Conservation (phyloP, 2,329 filamentous ascomycete genomes). For the Pezicula radicicola region DNA sequence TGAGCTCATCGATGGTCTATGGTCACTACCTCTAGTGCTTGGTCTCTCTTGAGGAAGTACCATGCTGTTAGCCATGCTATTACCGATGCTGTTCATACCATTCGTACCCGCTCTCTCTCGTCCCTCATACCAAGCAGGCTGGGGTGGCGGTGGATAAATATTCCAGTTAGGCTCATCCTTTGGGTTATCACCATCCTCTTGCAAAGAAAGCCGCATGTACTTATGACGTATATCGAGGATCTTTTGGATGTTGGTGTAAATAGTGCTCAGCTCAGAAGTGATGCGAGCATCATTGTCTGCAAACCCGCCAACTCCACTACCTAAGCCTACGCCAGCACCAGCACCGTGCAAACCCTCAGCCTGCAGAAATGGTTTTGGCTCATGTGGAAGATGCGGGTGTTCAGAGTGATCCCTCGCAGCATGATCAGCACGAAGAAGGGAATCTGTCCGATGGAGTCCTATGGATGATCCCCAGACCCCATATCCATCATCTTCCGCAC, state of each 20-base stretch:
- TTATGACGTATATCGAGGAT: slow-evolving; percentile 85
- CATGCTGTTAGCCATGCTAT: slow-evolving; percentile 37
- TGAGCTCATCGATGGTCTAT: slow-evolving; percentile 15
- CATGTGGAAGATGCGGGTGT: slow-evolving; percentile 50
- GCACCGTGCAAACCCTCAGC: slow-evolving; percentile 55
- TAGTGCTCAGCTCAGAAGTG: slow-evolving; percentile 77
- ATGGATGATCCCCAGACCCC: slow-evolving; percentile 8
- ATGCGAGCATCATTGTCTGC: slow-evolving; percentile 75
- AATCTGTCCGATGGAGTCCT: slow-evolving; percentile 16
- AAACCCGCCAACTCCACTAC: slow-evolving; percentile 58
- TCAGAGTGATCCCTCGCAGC: slow-evolving; percentile 38
- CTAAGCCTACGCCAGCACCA: slow-evolving; percentile 57
- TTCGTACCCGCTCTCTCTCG: slow-evolving; percentile 15
- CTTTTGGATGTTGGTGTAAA: slow-evolving; percentile 87
- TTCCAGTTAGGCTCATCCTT: slow-evolving; percentile 80
- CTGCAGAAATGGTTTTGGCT: slow-evolving; percentile 48
- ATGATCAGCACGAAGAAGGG: slow-evolving; percentile 23
- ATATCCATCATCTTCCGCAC: slow-evolving; percentile 25
- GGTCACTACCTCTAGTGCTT: slow-evolving; percentile 16
- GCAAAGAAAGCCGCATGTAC: slow-evolving; percentile 82
- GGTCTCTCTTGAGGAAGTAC: slow-evolving; percentile 27
- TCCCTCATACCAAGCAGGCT: slow-evolving; percentile 78
- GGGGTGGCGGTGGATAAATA: slow-evolving; percentile 88
- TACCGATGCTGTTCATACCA: slow-evolving; percentile 41
- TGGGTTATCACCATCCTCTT: slow-evolving; percentile 80